Evolutionary conservation across 164 flowering plant species (phyloP).

Genomic region (Vitis cinerea): DNA sequence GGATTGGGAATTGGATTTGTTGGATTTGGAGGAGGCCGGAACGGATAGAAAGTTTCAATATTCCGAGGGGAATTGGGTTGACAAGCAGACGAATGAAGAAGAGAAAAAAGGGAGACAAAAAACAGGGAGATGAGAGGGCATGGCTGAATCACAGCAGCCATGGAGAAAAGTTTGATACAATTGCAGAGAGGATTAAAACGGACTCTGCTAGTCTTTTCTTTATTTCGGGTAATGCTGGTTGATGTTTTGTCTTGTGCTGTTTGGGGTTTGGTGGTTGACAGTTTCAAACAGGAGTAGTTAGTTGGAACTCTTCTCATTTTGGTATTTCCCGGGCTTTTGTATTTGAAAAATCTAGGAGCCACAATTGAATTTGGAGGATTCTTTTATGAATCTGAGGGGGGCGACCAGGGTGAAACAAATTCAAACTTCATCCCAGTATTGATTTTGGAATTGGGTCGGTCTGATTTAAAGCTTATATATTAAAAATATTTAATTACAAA

Average conservation of each 20-base stretch:
- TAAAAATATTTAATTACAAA: no score
- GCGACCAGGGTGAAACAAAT: no score
- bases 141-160: slow-evolving; percentile 28
- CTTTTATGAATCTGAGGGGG: no score
- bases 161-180: slow-evolving; percentile 8
- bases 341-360: no score
- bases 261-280: slow-evolving; percentile 32
- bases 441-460: no score
- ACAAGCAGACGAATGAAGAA: slow-evolving; percentile 23
- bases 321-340: slow-evolving; percentile 9
- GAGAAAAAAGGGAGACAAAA: slow-evolving; percentile 15
- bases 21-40: slow-evolving; percentile 12
- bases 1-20: slow-evolving; percentile 9
- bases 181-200: slow-evolving; percentile 8
- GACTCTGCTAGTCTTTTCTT: slow-evolving; percentile 3
- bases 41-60: slow-evolving; percentile 38
- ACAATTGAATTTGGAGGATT: no score
- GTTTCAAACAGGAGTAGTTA: slow-evolving; percentile 34
- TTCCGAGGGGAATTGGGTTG: slow-evolving; percentile 47
- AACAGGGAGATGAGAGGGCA: slow-evolving; percentile 17
- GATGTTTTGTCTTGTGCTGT: slow-evolving; percentile 1
- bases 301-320: slow-evolving; percentile 6
- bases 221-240: neutral
- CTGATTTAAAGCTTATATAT: no score
- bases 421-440: no score